Evolutionary conservation across 768 basidiomycete genomes (phyloP).

Genomic region (Lyophyllum shimeji): DNA sequence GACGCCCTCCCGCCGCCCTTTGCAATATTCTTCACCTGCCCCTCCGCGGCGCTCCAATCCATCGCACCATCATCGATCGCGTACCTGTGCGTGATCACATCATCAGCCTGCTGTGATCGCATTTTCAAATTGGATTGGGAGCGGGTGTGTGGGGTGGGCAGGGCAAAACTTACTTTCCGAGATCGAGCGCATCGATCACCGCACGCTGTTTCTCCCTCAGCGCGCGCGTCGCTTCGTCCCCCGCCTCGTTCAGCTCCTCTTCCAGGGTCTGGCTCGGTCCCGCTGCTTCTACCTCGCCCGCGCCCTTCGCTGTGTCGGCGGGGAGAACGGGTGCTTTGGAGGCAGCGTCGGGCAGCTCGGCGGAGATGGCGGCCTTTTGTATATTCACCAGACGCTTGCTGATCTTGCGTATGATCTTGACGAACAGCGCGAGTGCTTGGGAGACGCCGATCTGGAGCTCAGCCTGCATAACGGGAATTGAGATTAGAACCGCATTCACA

Average conservation of each 20-base stretch:
- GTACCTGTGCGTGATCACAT: slow-evolving; percentile 44
- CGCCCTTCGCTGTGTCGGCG: too few species aligned
- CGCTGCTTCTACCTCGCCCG: too few species aligned
- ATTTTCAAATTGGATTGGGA: not conserved
- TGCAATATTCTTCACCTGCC: slow-evolving; percentile 57
- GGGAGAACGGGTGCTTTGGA: slow-evolving; percentile 16
- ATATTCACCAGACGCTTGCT: slow-evolving; percentile 72
- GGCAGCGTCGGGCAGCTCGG: slow-evolving; percentile 51
- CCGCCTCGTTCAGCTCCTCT: slow-evolving; percentile 77
- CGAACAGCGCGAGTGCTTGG: slow-evolving; percentile 87
- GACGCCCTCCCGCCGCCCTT: slow-evolving; percentile 40
- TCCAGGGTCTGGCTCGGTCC: too few species aligned
- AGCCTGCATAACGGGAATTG: too few species aligned
- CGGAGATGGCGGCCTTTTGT: slow-evolving; percentile 74
- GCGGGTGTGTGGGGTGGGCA: not conserved
- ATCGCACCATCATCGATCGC: slow-evolving; percentile 68
- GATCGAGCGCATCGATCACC: slow-evolving; percentile 85
- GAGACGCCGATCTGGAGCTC: slow-evolving; percentile 85
- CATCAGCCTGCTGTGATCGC: slow-evolving; percentile 16
- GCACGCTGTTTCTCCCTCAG: slow-evolving; percentile 78
- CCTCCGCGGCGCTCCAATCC: slow-evolving; percentile 78
- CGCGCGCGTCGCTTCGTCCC: slow-evolving; percentile 65
- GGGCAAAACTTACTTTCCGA: slow-evolving; percentile 71
- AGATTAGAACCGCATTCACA: too few species aligned
- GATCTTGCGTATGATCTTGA: slow-evolving; percentile 86